phyloP scores from a whole-genome alignment of 805 yeast species.

The Brettanomyces bruxellensis region DNA sequence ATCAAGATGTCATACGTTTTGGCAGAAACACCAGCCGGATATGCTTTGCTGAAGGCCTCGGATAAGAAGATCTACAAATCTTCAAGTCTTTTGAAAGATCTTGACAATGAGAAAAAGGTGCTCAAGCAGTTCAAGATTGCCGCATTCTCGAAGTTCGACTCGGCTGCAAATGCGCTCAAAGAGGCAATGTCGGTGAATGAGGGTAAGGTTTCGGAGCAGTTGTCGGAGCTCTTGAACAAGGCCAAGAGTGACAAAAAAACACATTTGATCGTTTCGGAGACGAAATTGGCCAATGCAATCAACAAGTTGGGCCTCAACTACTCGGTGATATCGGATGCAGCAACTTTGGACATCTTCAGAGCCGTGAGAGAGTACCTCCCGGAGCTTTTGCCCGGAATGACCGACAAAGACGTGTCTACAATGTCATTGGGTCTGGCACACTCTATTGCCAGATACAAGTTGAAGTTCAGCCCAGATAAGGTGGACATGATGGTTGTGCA shows the following conservation, averaged over 20 bases:
- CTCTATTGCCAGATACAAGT: slow-evolving; percentile 96
- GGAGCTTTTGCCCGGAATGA: slow-evolving; percentile 86
- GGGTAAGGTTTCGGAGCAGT: slow-evolving; percentile 84
- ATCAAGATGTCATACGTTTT: slow-evolving; percentile 69
- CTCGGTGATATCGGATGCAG: slow-evolving; percentile 89
- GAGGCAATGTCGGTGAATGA: slow-evolving; percentile 90
- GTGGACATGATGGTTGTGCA: slow-evolving; percentile 99
- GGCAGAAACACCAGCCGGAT: slow-evolving; percentile 98
- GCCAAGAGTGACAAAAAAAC: slow-evolving; percentile 75
- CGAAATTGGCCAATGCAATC: slow-evolving; percentile 93
- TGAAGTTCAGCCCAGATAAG: slow-evolving; percentile 95
- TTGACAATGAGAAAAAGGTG: slow-evolving; percentile 77
- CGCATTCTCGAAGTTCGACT: slow-evolving; percentile 87
- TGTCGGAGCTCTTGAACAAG: slow-evolving; percentile 67
- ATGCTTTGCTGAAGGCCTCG: slow-evolving; percentile 93
- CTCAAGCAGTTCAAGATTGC: slow-evolving; percentile 87
- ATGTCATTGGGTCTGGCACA: slow-evolving; percentile 99
- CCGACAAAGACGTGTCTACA: slow-evolving; percentile 74
- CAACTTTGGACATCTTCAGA: slow-evolving; percentile 88
- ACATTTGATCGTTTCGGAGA: slow-evolving; percentile 84
- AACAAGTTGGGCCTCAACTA: slow-evolving; percentile 87
- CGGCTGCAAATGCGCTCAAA: slow-evolving; percentile 94
- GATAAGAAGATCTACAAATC: slow-evolving; percentile 96
- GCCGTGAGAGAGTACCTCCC: slow-evolving; percentile 93
- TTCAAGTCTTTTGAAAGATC: slow-evolving; percentile 60